These are phyloP conservation scores for Trametes elegans DNA, from an alignment of 768 basidiomycete genomes.

Conservation along the genomic window DNA sequence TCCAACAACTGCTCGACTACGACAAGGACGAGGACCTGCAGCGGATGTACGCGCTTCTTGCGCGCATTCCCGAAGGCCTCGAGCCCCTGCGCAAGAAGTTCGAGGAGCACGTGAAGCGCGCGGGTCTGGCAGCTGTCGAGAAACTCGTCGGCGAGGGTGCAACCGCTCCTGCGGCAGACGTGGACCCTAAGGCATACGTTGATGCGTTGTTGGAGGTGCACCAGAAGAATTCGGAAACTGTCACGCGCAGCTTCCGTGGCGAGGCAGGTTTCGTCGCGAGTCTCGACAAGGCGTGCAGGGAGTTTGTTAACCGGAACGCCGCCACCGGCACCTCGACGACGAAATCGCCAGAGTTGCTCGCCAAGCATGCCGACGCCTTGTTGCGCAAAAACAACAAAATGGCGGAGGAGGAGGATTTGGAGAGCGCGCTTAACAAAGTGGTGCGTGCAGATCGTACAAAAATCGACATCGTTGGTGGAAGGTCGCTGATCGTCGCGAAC, in stretches of 20 bases:
- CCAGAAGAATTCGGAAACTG: slow-evolving; percentile 86
- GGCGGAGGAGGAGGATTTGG: slow-evolving; percentile 87
- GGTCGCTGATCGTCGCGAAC: not conserved
- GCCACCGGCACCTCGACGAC: slow-evolving; percentile 82
- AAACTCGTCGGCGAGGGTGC: slow-evolving; percentile 59
- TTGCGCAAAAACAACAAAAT: slow-evolving; percentile 95
- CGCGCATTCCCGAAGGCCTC: slow-evolving; percentile 86
- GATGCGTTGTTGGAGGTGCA: slow-evolving; percentile 91
- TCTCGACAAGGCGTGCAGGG: slow-evolving; percentile 91
- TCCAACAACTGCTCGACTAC: slow-evolving; percentile 85
- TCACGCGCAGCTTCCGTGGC: slow-evolving; percentile 83
- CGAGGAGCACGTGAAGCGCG: slow-evolving; percentile 92
- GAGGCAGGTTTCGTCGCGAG: slow-evolving; percentile 93
- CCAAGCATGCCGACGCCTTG: slow-evolving; percentile 87
- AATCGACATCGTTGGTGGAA: not conserved
- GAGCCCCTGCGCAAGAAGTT: slow-evolving; percentile 91
- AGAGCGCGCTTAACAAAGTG: slow-evolving; percentile 86
- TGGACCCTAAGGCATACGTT: slow-evolving; percentile 94
- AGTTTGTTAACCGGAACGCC: slow-evolving; percentile 92
- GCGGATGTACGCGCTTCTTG: slow-evolving; percentile 91
- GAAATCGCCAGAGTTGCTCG: slow-evolving; percentile 89
- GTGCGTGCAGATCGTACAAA: slow-evolving; percentile 44
- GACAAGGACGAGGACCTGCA: slow-evolving; percentile 95
- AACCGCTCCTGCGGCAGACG: slow-evolving; percentile 47
- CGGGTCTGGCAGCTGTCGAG: slow-evolving; percentile 79